Evolutionary conservation across 257 asterid genomes (phyloP).

Genomic region (Scutellaria barbata): DNA sequence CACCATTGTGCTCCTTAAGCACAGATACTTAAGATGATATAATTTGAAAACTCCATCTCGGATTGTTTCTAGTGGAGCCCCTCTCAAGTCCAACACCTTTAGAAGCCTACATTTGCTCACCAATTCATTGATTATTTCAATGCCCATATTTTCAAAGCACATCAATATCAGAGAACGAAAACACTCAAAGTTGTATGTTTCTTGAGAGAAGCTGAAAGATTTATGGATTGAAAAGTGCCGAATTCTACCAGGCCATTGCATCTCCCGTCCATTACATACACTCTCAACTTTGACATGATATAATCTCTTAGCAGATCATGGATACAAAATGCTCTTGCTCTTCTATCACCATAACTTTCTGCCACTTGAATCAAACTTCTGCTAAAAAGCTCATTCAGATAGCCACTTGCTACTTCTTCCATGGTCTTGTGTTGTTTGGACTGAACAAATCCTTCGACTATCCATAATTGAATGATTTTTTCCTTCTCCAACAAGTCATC

Average conservation of each 20-base stretch:
- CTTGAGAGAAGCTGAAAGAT: not conserved
- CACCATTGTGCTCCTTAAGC: constrained; percentile 14
- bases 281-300: constrained; percentile 10
- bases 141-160: not conserved
- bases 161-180: constrained; percentile 34
- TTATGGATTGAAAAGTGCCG: constrained; percentile 18
- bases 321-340: constrained; percentile 19
- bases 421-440: constrained; percentile 19
- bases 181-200: not conserved
- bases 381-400: constrained; percentile 34
- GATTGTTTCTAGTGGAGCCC: constrained; percentile 14
- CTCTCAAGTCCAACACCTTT: constrained; percentile 33
- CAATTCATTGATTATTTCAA: not conserved
- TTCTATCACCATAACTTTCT: not conserved
- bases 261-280: not conserved
- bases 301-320: constrained; percentile 40
- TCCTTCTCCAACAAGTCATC: constrained; percentile 9
- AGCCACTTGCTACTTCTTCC: constrained; percentile 38
- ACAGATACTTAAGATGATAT: constrained; percentile 31
- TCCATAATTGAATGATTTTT: constrained; percentile 35
- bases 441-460: constrained; percentile 44
- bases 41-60: constrained; percentile 37
- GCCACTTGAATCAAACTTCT: constrained; percentile 43
- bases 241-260: not conserved
- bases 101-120: not conserved